phyloP scores from a whole-genome alignment of 2,329 filamentous ascomycete species.

The Colletotrichum musicola region DNA sequence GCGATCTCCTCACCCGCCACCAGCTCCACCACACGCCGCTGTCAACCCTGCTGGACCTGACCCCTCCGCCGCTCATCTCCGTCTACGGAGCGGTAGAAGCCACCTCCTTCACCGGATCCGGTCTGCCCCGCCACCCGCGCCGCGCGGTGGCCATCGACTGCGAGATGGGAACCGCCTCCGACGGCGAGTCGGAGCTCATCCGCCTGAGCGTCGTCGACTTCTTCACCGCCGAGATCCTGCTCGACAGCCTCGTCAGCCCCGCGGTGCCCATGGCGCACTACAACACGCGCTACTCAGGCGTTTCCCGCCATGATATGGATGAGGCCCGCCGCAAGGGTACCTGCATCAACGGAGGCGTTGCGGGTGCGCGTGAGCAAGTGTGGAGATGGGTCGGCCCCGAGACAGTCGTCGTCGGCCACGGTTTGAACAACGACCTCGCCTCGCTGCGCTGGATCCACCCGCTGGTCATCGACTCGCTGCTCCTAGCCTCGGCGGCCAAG shows the following conservation, averaged over 20 bases:
- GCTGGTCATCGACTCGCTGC: constrained; percentile 59
- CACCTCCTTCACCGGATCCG: background rate
- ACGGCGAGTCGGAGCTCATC: constrained; percentile 63
- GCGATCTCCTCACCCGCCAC: constrained; percentile 42
- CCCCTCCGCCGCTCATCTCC: constrained; percentile 3
- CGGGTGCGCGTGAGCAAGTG: constrained; percentile 56
- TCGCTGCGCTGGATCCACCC: constrained; percentile 63
- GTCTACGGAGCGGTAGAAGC: background rate
- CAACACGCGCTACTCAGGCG: constrained; percentile 64
- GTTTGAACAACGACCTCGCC: constrained; percentile 55
- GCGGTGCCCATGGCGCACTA: constrained; percentile 59
- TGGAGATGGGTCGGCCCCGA: constrained; percentile 58
- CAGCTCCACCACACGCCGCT: constrained; percentile 29
- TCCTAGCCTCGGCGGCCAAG: constrained; percentile 46
- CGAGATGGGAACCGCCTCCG: constrained; percentile 63
- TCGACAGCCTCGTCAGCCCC: constrained; percentile 65
- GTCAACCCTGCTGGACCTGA: constrained; percentile 10
- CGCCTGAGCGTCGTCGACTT: constrained; percentile 65
- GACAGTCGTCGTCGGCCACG: constrained; percentile 64
- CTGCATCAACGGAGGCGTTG: constrained; percentile 55
- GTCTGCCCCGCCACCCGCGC: constrained; percentile 10
- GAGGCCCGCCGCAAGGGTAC: constrained; percentile 46
- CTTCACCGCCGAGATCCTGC: constrained; percentile 60
- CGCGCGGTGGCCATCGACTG: constrained; percentile 63
- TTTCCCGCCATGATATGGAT: constrained; percentile 55